phyloP scores from a whole-genome alignment of 176 grass and related monocot species.

The Microstegium vimineum region DNA sequence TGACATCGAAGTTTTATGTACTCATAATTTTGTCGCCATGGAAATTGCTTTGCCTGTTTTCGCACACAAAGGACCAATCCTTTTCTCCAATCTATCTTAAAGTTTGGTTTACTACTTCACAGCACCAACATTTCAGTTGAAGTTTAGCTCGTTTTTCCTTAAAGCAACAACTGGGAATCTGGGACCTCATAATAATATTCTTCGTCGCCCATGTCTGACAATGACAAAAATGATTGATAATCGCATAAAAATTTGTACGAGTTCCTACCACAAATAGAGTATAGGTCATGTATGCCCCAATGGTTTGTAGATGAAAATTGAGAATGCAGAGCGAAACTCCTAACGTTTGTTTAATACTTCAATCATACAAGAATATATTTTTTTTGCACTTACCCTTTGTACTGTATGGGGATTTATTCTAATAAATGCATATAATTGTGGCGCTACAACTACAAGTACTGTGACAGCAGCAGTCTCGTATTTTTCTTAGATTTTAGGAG shows the following conservation, averaged over 20 bases:
- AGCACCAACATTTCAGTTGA: not conserved
- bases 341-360: constrained; percentile 16
- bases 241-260: not conserved
- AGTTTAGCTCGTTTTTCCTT: constrained; percentile 5
- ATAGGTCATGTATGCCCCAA: constrained; percentile 8
- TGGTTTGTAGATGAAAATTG: constrained; percentile 1
- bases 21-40: not conserved
- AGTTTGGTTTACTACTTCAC: not conserved
- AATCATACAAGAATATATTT: constrained; percentile 35
- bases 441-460: not conserved
- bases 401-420: not conserved
- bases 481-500: not conserved
- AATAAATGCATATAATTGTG: not conserved
- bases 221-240: constrained; percentile 26
- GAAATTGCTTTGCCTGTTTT: not conserved
- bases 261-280: constrained; percentile 17
- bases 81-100: constrained; percentile 2
- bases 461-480: not conserved
- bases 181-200: not conserved
- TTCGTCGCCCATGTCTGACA: not conserved
- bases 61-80: not conserved
- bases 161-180: constrained; percentile 21
- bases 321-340: not conserved
- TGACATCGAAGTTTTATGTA: not conserved
- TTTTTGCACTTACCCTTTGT: not conserved